Base-by-base conservation (phyloP, 2,329 filamentous ascomycete species). In the Aspergillus ibericus region DNA sequence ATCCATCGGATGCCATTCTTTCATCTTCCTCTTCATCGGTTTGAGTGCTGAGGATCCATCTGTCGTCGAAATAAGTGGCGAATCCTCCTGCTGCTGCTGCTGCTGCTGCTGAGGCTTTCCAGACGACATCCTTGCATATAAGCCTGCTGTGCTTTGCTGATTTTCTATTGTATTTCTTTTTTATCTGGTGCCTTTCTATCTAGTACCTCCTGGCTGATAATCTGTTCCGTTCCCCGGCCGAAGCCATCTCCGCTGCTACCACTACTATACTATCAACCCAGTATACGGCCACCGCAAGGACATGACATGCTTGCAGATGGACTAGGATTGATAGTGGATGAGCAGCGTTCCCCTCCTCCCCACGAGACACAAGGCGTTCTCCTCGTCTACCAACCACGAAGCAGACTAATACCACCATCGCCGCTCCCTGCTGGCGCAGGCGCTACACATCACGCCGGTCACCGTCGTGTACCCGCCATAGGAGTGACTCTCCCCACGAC, bases 401-500 rank as follows among this genome's bases (percentile, higher is more conserved):
- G 8, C 7, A 2, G 29, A 32, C 1, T 7, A 29, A 2, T 2
- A 48, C 44, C 27, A 48, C 22, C 53, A 47, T 47, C 55, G 34
- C 47, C 44, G 55, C 53, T 52, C 55, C 38, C 58, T 60, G 49
- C 48, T 64, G 55, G 60, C 51, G 54, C 59, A 58, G 63, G 53
- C 58, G 48, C 61, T 66, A 59, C 61, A 51, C 59, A 65, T 63
- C 59, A 62, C 53, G 44, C 27, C 58, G 46, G 58, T 55, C 51
- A 36, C 48, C 58, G 60, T 63, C 52, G 44, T 60, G 58, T 58
- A 66, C 59, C 63, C 63, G 63, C 64, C 61, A 49, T 59, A 58
- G 56, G 53, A 58, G 53, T 54, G 53, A 61, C 55, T 52, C 53
- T 59, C 56, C 55, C 56, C 61, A 53, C 61, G 38, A 29, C 46